These are phyloP conservation scores for Boletus rex-veris DNA, from an alignment of 768 basidiomycete species.

Conservation along the genomic window DNA sequence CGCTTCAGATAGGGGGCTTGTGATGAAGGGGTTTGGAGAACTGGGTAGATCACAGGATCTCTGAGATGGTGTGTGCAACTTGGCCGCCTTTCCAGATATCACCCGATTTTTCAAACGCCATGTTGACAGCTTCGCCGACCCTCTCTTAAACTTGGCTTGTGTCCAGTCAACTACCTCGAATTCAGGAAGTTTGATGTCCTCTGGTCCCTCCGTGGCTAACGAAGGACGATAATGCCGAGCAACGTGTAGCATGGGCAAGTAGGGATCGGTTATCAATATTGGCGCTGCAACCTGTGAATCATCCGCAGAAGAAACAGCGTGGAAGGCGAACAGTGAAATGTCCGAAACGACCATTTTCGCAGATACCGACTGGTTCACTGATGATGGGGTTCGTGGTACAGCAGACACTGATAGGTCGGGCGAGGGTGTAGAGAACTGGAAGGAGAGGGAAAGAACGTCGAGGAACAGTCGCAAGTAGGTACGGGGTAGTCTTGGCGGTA, in stretches of 20 bases:
- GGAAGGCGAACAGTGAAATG: constrained; percentile 56
- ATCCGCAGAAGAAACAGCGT: constrained; percentile 16
- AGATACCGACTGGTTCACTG: constrained; percentile 4
- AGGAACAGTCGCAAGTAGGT: constrained; percentile 55
- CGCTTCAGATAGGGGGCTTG: constrained; percentile 15
- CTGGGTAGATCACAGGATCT: constrained; percentile 12
- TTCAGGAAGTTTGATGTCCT: constrained; percentile 40
- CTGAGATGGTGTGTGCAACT: constrained; percentile 18
- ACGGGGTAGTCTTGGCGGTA: constrained; percentile 47
- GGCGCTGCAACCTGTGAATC: constrained; percentile 48
- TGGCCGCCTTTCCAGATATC: constrained; percentile 14
- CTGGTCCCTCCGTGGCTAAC: constrained; percentile 19
- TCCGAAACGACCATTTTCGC: constrained; percentile 37
- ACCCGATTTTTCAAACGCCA: constrained; percentile 54
- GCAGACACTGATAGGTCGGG: constrained; percentile 3
- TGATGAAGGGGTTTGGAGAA: constrained; percentile 17
- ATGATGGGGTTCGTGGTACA: constrained; percentile 1
- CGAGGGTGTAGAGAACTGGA: constrained; percentile 8
- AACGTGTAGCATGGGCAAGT: constrained; percentile 58
- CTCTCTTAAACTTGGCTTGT: constrained; percentile 33
- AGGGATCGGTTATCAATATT: constrained; percentile 70
- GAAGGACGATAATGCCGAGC: constrained; percentile 42
- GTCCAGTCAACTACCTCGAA: constrained; percentile 69
- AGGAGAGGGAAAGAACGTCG: constrained; percentile 32
- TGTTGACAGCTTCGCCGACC: constrained; percentile 52